phyloP scores from a whole-genome alignment of 2,329 filamentous ascomycete genomes.

The Trichoderma sp. region DNA sequence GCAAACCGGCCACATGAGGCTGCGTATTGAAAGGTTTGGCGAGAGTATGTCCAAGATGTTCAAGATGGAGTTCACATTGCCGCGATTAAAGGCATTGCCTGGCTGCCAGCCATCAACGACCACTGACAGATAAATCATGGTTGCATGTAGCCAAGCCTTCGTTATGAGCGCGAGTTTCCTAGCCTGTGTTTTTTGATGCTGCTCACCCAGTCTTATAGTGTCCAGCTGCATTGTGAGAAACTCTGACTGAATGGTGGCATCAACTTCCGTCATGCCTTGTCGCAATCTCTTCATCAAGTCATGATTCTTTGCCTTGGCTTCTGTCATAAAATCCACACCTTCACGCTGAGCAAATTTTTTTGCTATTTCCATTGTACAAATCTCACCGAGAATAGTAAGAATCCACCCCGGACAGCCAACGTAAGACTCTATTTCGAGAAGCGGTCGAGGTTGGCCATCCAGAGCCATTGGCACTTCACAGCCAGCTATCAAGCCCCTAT shows the following conservation, averaged over 20 bases:
- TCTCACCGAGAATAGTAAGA: background rate
- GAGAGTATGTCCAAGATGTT: background rate
- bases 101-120: background rate
- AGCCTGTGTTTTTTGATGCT: background rate
- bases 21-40: background rate
- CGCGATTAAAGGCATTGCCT: background rate
- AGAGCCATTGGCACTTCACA: background rate
- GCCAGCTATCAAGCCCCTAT: background rate
- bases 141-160: background rate
- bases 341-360: background rate
- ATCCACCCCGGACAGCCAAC: conserved; percentile 3
- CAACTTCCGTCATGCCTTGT: background rate
- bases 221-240: background rate
- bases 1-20: background rate
- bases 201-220: background rate
- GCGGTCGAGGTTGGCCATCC: background rate
- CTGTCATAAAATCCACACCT: too few species aligned
- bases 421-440: background rate
- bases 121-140: background rate
- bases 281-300: background rate
- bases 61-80: background rate
- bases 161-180: background rate
- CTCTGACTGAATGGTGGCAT: background rate
- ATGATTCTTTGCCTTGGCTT: background rate
- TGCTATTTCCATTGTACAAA: background rate